Conservation (phyloP, 2,329 filamentous ascomycete species). For the Aspergillus pseudoterreus region DNA sequence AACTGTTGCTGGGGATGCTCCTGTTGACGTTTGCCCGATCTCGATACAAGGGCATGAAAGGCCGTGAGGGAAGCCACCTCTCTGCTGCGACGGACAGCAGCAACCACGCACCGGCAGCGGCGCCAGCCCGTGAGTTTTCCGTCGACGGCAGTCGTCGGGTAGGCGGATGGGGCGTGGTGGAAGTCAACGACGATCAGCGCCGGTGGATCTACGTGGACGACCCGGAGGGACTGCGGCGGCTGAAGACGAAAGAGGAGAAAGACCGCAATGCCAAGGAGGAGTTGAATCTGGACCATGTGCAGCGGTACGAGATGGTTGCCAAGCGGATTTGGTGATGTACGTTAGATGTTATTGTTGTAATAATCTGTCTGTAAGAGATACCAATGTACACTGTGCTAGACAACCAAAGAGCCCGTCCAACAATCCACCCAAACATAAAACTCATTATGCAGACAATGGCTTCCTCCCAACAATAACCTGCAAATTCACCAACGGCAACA, state of each 20-base stretch:
- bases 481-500: constrained; percentile 15
- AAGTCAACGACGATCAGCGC: constrained; percentile 82
- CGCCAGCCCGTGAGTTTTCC: constrained; percentile 44
- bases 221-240: constrained; percentile 62
- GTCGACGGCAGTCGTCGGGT: constrained; percentile 71
- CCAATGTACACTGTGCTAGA: not conserved
- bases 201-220: constrained; percentile 86
- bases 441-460: not conserved
- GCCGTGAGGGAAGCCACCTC: constrained; percentile 48
- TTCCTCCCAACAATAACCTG: constrained; percentile 16
- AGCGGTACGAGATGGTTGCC: constrained; percentile 88
- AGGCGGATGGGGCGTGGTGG: constrained; percentile 79
- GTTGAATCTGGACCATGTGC: constrained; percentile 63
- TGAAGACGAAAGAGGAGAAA: constrained; percentile 60
- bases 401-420: not conserved
- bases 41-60: constrained; percentile 77
- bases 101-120: constrained; percentile 10
- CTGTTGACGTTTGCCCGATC: constrained; percentile 75
- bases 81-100: constrained; percentile 6
- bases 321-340: constrained; percentile 83
- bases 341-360: not conserved
- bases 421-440: too few species aligned
- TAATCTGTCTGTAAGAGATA: not conserved
- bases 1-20: constrained; percentile 83
- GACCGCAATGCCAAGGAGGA: constrained; percentile 56